phyloP scores from a whole-genome alignment of 169 alveolate species.

The Miamiensis avidus region DNA sequence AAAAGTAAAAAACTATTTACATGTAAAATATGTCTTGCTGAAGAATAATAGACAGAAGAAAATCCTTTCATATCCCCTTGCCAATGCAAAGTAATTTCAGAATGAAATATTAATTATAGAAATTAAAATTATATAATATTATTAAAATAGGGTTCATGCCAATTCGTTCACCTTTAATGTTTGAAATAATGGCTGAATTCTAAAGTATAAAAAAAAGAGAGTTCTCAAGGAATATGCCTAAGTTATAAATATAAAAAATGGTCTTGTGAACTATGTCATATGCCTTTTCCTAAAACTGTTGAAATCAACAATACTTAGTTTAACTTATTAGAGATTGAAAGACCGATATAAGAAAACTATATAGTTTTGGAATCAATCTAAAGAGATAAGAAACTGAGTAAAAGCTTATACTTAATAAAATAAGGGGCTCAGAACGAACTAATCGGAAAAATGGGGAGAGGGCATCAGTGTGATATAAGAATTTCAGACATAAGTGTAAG shows the following conservation, averaged over 20 bases:
- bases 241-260: conserved; percentile 59
- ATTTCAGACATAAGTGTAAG: conserved; percentile 98
- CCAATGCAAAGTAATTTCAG: conserved; percentile 77
- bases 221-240: conserved; percentile 43
- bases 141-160: conserved; percentile 84
- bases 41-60: conserved; percentile 55
- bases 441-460: no score
- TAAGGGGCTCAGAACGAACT: no score
- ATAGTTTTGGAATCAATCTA: conserved; percentile 41
- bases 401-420: conserved; percentile 32
- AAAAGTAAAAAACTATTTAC: conserved; percentile 2
- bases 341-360: conserved; percentile 36
- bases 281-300: conserved; percentile 57
- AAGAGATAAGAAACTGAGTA: conserved; percentile 37
- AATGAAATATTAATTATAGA: no score
- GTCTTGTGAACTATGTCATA: conserved; percentile 79
- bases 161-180: conserved; percentile 83
- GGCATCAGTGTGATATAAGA: conserved; percentile 97
- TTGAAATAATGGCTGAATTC: conserved; percentile 79
- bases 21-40: conserved; percentile 82
- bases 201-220: conserved; percentile 50
- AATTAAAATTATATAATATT: no score
- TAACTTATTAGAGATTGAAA: conserved; percentile 40
- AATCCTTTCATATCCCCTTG: conserved; percentile 83
- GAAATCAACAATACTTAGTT: conserved; percentile 11